phyloP scores from a whole-genome alignment of 2,329 filamentous ascomycete genomes.

The Aphanoascus verrucosus region DNA sequence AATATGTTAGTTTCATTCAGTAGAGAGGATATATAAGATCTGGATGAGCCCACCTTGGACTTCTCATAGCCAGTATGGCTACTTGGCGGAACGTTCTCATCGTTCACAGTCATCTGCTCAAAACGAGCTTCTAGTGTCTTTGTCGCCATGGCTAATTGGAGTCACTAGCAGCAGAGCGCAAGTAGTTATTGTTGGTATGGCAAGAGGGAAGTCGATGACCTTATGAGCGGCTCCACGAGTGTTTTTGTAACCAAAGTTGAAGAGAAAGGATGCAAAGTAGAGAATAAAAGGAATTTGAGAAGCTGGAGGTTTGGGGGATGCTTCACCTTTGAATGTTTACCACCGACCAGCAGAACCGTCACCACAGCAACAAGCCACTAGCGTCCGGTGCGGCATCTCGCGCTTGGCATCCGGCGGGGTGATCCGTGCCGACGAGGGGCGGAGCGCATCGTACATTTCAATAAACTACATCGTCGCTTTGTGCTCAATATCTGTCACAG shows the following conservation, averaged over 20 bases:
- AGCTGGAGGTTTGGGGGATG: not conserved
- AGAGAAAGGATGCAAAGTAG: not conserved
- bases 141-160: slow-evolving; percentile 51
- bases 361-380: slow-evolving; percentile 8
- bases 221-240: too few species aligned
- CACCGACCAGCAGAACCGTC: not conserved
- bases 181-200: not conserved
- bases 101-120: slow-evolving; percentile 78
- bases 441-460: too few species aligned
- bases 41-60: slow-evolving; percentile 53
- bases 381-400: not conserved
- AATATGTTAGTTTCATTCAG: not conserved
- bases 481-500: not conserved
- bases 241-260: not conserved
- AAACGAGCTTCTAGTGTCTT: slow-evolving; percentile 75
- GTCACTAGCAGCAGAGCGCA: slow-evolving; percentile 6
- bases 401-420: slow-evolving; percentile 7
- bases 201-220: too few species aligned
- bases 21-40: not conserved
- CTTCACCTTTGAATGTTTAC: slow-evolving; percentile 11
- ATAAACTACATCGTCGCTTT: too few species aligned
- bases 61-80: slow-evolving; percentile 53
- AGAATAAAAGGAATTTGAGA: not conserved
- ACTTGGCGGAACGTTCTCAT: slow-evolving; percentile 63
- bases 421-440: not conserved